These are phyloP conservation scores for Pyrenochaeta sp. DNA, from an alignment of 2,329 filamentous ascomycete genomes.

Conservation along the genomic window DNA sequence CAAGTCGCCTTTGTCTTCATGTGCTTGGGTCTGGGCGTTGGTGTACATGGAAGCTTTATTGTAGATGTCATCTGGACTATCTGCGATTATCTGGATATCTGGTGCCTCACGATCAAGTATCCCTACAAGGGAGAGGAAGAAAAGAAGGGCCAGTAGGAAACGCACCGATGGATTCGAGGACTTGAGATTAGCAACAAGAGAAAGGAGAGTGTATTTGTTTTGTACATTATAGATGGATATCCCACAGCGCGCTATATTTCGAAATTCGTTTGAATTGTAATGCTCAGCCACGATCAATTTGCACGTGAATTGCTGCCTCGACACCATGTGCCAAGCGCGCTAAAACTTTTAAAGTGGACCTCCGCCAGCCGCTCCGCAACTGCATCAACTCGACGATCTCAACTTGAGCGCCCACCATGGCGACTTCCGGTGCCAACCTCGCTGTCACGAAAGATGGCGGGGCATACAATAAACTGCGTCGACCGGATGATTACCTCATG, in stretches of 20 bases:
- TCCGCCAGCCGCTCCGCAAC: slow-evolving; percentile 10
- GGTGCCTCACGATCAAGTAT: slow-evolving; percentile 97
- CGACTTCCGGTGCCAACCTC: slow-evolving; percentile 30
- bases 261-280: no score
- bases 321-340: not conserved
- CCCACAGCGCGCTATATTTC: no score
- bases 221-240: no score
- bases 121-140: slow-evolving; percentile 51
- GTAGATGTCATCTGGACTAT: slow-evolving; percentile 97
- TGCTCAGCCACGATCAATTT: no score
- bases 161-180: no score
- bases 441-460: slow-evolving; percentile 45
- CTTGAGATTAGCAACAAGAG: no score
- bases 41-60: slow-evolving; percentile 97
- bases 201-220: no score
- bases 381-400: slow-evolving; percentile 5
- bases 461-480: slow-evolving; percentile 46
- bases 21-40: slow-evolving; percentile 82
- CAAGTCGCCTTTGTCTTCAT: slow-evolving; percentile 91
- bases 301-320: not conserved
- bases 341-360: slow-evolving; percentile 6
- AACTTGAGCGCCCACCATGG: slow-evolving; percentile 26
- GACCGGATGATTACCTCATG: slow-evolving; percentile 39
- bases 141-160: slow-evolving; percentile 38
- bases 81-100: slow-evolving; percentile 97